Conservation (phyloP, 1,284 basidiomycete species). For the Crepidotus sp. region DNA sequence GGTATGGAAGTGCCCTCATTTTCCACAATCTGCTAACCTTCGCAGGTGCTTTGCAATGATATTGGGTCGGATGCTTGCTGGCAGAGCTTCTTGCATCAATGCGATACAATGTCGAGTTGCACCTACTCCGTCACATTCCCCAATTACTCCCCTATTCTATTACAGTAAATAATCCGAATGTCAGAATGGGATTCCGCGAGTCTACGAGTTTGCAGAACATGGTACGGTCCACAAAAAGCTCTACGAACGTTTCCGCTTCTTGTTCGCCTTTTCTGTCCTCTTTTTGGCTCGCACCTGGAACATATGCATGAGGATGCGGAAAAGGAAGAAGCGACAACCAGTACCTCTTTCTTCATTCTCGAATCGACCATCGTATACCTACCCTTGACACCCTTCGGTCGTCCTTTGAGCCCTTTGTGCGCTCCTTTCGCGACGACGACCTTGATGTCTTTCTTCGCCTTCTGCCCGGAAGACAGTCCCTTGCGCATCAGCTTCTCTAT, state of each 20-base stretch:
- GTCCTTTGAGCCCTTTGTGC: constrained; percentile 84
- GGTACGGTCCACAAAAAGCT: constrained; percentile 1
- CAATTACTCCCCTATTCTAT: neutral
- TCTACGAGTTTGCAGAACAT: neutral
- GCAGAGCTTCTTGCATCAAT: constrained; percentile 43
- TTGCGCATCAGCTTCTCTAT: constrained; percentile 88
- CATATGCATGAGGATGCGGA: neutral
- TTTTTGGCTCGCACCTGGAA: constrained; percentile 61
- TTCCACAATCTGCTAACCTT: neutral
- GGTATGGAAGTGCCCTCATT: constrained; percentile 29
- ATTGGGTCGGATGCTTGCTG: constrained; percentile 34
- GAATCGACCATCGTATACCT: constrained; percentile 89
- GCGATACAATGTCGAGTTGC: constrained; percentile 35
- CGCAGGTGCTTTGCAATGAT: constrained; percentile 41
- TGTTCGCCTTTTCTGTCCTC: constrained; percentile 55
- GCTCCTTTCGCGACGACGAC: constrained; percentile 89
- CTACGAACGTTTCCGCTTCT: constrained; percentile 43
- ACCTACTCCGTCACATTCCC: neutral
- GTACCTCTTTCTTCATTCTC: constrained; percentile 77
- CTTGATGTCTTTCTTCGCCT: constrained; percentile 75
- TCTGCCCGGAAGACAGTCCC: constrained; percentile 58
- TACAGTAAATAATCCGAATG: constrained; percentile 6
- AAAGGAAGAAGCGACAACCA: constrained; percentile 16
- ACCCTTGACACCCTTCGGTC: constrained; percentile 95
- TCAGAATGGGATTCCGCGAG: neutral